A percentile compares a stretch with the other conserved stretches of the same genome.
Evolutionary conservation across 2,329 filamentous ascomycete genomes (phyloP).

Genomic region (Torrubiella hemipterigena): DNA sequence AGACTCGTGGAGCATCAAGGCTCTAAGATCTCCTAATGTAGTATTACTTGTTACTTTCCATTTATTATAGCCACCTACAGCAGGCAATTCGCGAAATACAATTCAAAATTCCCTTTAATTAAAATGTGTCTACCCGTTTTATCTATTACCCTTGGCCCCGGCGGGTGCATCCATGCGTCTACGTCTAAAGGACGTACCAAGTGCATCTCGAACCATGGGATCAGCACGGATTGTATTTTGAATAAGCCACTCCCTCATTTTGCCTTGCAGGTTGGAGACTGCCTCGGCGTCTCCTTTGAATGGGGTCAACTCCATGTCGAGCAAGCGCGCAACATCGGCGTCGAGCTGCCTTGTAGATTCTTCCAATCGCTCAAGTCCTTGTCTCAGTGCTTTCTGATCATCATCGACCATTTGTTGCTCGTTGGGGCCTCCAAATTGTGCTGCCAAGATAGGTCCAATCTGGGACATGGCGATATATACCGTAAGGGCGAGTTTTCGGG

Average conservation of each 20-base stretch:
- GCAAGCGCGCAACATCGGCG: slow-evolving; percentile 54
- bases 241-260: slow-evolving; percentile 77
- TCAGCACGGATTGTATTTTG: slow-evolving; percentile 73
- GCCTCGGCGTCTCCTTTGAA: slow-evolving; percentile 61
- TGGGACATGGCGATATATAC: slow-evolving; percentile 76
- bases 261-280: slow-evolving; percentile 47
- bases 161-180: slow-evolving; percentile 49
- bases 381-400: slow-evolving; percentile 38
- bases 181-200: slow-evolving; percentile 55
- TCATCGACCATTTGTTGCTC: slow-evolving; percentile 16
- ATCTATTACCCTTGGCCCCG: slow-evolving; percentile 43
- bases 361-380: slow-evolving; percentile 58
- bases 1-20: slow-evolving; percentile 47
- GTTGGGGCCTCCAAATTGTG: slow-evolving; percentile 11
- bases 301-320: slow-evolving; percentile 71
- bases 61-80: neutral
- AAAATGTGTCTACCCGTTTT: too few relatives aligned
- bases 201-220: slow-evolving; percentile 70
- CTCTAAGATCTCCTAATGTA: slow-evolving; percentile 22
- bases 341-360: slow-evolving; percentile 47
- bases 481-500: slow-evolving; percentile 65
- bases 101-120: neutral
- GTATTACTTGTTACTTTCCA: neutral
- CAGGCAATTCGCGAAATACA: slow-evolving; percentile 1
- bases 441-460: slow-evolving; percentile 54